Percentiles rank a stretch among this genome's conserved stretches.
These are phyloP conservation scores for Crucibulum parvulum DNA, from an alignment of 1,284 basidiomycete genomes.

Conservation along the genomic window DNA sequence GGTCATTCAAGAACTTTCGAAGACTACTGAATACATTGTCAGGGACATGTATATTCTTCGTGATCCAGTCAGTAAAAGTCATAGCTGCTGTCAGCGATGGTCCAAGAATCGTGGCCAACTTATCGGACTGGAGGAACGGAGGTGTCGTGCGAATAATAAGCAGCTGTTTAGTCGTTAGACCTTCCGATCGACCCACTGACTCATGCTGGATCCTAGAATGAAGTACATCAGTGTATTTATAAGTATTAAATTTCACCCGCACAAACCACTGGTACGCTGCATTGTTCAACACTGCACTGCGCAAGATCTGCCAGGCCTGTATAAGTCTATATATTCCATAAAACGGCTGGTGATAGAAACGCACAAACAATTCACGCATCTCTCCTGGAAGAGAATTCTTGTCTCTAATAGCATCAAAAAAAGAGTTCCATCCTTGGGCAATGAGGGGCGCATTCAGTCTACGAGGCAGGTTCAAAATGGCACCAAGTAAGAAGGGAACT, in stretches of 20 bases:
- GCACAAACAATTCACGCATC: slow-evolving; percentile 38
- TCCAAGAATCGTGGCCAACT: slow-evolving; percentile 19
- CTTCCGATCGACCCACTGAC: slow-evolving; percentile 48
- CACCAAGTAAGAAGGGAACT: neutral
- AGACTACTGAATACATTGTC: slow-evolving; percentile 41
- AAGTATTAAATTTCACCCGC: neutral
- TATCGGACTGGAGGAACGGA: neutral
- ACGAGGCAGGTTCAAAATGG: neutral
- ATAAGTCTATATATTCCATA: neutral
- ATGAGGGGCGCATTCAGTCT: slow-evolving; percentile 40
- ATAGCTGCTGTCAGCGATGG: slow-evolving; percentile 40
- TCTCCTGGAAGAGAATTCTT: slow-evolving; percentile 34
- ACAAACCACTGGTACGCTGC: slow-evolving; percentile 55
- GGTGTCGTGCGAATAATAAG: slow-evolving; percentile 40
- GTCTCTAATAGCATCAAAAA: slow-evolving; percentile 35
- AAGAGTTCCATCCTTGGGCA: slow-evolving; percentile 35
- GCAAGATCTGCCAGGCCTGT: slow-evolving; percentile 47
- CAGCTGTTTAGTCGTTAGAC: slow-evolving; percentile 54
- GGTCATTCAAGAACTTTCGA: slow-evolving; percentile 37
- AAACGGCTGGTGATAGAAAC: slow-evolving; percentile 3
- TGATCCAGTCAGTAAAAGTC: slow-evolving; percentile 46
- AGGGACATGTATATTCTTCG: slow-evolving; percentile 42
- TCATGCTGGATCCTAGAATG: slow-evolving; percentile 54
- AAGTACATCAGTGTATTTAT: neutral
- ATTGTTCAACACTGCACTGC: slow-evolving; percentile 57